phyloP scores from a whole-genome alignment of 257 asterid genomes.

The Nicotiana obtusifolia region DNA sequence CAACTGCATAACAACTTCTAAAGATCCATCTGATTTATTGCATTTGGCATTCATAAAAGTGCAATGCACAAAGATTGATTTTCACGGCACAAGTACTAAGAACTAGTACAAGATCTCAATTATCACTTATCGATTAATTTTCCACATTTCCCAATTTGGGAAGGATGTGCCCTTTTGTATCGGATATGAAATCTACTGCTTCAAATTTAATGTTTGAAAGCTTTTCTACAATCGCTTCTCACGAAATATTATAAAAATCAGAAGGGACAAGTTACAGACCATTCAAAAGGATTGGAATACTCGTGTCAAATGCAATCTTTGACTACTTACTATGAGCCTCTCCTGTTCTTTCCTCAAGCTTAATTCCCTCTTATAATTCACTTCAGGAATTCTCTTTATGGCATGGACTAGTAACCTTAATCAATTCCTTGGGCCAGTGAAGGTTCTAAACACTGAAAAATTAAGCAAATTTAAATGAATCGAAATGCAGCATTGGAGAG shows the following conservation, averaged over 20 bases:
- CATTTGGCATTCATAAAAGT: background rate
- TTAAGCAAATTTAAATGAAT: background rate
- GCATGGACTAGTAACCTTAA: background rate
- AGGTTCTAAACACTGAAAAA: background rate
- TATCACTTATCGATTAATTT: too few relatives aligned
- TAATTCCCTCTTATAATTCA: background rate
- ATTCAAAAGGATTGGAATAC: background rate
- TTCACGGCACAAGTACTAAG: background rate
- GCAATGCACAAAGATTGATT: background rate
- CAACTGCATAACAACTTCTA: background rate
- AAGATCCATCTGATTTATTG: background rate
- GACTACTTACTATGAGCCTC: background rate
- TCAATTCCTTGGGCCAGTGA: background rate
- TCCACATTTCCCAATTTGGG: background rate
- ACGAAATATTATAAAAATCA: too few relatives aligned
- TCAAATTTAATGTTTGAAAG: background rate
- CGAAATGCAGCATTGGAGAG: background rate
- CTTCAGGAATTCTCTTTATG: background rate
- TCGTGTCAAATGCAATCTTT: background rate
- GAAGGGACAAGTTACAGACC: background rate
- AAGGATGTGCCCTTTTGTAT: background rate
- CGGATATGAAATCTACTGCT: background rate
- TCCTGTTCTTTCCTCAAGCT: background rate
- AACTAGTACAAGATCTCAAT: too few relatives aligned
- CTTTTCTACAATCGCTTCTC: too few relatives aligned